phyloP scores from a whole-genome alignment of 1,284 basidiomycete genomes.

The Cutaneotrichosporon mucoides region DNA sequence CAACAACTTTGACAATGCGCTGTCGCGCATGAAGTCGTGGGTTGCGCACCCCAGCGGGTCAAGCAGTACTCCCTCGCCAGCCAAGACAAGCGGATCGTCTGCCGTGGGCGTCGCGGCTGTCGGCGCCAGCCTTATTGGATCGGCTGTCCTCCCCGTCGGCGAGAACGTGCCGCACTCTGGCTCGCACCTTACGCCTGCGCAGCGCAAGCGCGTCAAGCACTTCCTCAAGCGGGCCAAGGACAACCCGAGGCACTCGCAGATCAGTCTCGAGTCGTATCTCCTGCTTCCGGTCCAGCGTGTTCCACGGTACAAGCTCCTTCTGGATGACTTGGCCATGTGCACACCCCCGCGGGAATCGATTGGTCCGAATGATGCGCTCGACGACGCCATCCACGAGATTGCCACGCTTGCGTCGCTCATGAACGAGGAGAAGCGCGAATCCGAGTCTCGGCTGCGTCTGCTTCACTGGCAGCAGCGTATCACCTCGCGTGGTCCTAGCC shows the following conservation, averaged over 20 bases:
- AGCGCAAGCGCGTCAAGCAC: conserved; percentile 76
- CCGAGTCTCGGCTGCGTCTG: conserved; percentile 80
- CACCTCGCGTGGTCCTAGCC: conserved; percentile 84
- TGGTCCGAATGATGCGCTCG: conserved; percentile 68
- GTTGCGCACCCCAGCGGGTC: conserved; percentile 37
- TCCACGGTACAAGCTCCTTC: conserved; percentile 88
- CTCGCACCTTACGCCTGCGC: conserved; percentile 59
- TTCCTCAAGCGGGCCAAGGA: conserved; percentile 61
- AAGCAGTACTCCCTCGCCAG: background rate
- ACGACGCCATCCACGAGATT: conserved; percentile 78
- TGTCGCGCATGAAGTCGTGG: conserved; percentile 82
- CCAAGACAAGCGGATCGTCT: background rate
- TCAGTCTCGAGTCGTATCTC: conserved; percentile 92
- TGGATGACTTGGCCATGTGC: conserved; percentile 76
- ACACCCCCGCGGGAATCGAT: conserved; percentile 71
- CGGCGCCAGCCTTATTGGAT: conserved; percentile 50
- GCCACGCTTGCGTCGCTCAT: conserved; percentile 81
- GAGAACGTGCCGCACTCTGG: conserved; percentile 31
- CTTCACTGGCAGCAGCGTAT: conserved; percentile 89
- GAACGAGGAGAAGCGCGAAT: conserved; percentile 94
- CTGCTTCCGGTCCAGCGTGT: conserved; percentile 93
- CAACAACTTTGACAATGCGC: conserved; percentile 90
- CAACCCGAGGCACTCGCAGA: conserved; percentile 87
- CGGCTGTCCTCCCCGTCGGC: conserved; percentile 55
- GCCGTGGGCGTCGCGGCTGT: conserved; percentile 22